phyloP scores from a whole-genome alignment of 169 alveolate species.

The Plasmodium gonderi region DNA sequence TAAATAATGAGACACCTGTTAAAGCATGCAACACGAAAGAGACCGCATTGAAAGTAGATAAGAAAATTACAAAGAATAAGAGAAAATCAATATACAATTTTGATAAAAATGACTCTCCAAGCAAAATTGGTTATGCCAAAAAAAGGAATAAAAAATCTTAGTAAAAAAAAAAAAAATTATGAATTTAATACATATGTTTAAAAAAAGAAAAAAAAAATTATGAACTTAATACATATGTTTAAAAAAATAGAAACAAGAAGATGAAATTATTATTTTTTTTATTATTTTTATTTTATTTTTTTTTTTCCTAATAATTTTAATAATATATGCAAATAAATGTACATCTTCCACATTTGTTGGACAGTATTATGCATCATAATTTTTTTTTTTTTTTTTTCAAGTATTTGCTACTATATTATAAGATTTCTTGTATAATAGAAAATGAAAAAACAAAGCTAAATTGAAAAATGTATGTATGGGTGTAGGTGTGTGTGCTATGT shows the following conservation, averaged over 20 bases:
- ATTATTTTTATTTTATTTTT: not conserved
- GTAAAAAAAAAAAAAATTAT: not conserved
- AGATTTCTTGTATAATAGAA: constrained; percentile 20
- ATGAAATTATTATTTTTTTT: too few relatives aligned
- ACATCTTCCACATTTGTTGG: not conserved
- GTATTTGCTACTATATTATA: not conserved
- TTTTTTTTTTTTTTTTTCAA: constrained; percentile 1
- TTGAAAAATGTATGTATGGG: not conserved
- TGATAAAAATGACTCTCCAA: constrained; percentile 43
- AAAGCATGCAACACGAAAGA: constrained; percentile 9
- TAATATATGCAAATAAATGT: not conserved
- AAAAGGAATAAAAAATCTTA: constrained; percentile 36
- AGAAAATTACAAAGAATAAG: constrained; percentile 40
- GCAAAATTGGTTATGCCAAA: constrained; percentile 3
- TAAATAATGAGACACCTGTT: constrained; percentile 46
- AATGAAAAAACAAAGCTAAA: not conserved
- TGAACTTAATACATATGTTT: too few relatives aligned
- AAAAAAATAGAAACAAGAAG: too few relatives aligned
- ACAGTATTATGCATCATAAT: not conserved
- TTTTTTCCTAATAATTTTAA: not conserved
- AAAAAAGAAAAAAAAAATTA: too few relatives aligned
- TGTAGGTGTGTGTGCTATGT: constrained; percentile 9
- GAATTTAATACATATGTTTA: not conserved
- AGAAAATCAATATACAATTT: constrained; percentile 24
- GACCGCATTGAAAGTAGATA: constrained; percentile 37